Evolutionary conservation across 331 rosid genomes (phyloP), one percentile per base, ranked within the genome.

Genomic region (Rhamnella rubrinervis): DNA sequence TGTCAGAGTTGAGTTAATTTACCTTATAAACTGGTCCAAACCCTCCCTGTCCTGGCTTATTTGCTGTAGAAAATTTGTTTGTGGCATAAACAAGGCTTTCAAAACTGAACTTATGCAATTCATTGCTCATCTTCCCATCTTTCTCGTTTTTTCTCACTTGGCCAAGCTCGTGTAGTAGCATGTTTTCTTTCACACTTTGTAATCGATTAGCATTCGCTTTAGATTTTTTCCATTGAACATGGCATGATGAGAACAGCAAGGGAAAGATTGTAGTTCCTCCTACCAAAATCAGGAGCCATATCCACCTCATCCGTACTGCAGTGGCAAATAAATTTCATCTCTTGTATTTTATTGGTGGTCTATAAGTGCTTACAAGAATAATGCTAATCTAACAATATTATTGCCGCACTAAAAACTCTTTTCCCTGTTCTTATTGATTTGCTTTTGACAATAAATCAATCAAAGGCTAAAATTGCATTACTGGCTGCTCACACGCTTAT

Each of bases 21-120:
- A 81, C 81, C 87, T 77, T 79, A 44, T 85, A 82, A 23, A 85
- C 85, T 6, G 79, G 73, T 39, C 89, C 85, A 67, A 72, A 85
- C 35, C 89, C 83, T 2, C 85, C 83, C 40, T 79, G 50, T 59
- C 83, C 89, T 3, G 77, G 71, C 71, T 61, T 68, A 50, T 75
- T 71, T 11, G 55, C 65, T 9, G 55, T 2, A 6, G 83, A 72
- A 72, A 85, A 85, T 28, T 75, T 77, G 50, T 74, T 73, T 26
- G 83, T 82, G 5, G 81, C 84, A 39, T 55, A 57, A 12, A 44
- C 55, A 47, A 83, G 50, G 63, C 67, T 75, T 63, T 70, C 81
- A 39, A 83, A 86, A 53, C 53, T 57, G 50, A 86, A 86, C 55
- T 75, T 49, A 17, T 75, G 79, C 55, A 83, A 49, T 67, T 86